Evolutionary conservation across 208 protist species (phyloP).

Genomic region (Trypanosoma mega): DNA sequence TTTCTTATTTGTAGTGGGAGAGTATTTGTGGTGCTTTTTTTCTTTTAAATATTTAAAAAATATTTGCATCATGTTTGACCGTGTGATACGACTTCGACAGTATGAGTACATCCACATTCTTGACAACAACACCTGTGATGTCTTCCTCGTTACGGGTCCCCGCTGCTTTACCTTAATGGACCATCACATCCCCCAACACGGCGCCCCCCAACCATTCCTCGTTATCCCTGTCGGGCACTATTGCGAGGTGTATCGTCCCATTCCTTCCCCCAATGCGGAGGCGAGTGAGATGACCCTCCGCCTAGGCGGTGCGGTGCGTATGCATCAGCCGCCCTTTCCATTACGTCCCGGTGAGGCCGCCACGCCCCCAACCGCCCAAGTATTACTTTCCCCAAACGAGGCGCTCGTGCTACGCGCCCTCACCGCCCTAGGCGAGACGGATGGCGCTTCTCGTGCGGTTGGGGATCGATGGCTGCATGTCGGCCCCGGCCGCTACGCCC

Average conservation of each 20-base stretch:
- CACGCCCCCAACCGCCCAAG: too few species aligned
- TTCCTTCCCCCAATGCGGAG: conserved; percentile 18
- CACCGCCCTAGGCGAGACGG: conserved; percentile 17
- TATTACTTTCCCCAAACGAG: too few species aligned
- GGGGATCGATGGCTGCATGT: conserved; percentile 89
- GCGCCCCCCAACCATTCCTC: conserved; percentile 40
- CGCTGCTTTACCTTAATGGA: conserved; percentile 81
- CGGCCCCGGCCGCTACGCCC: conserved; percentile 55
- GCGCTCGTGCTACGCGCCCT: too few species aligned
- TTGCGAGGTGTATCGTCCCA: conserved; percentile 84
- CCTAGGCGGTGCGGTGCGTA: conserved; percentile 76
- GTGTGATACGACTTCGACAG: conserved; percentile 53
- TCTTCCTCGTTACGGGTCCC: conserved; percentile 83
- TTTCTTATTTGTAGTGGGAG: too few species aligned
- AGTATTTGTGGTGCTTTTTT: too few species aligned
- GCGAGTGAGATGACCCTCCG: conserved; percentile 5
- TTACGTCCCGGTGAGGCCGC: conserved; percentile 90
- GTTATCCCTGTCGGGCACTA: conserved; percentile 90
- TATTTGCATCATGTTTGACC: conserved; percentile 9
- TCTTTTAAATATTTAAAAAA: too few species aligned
- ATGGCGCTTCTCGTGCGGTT: conserved; percentile 28
- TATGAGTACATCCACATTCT: conserved; percentile 87
- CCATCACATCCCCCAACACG: conserved; percentile 48
- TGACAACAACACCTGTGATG: conserved; percentile 81
- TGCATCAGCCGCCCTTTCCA: conserved; percentile 84